Evolutionary conservation across 345 rosid genomes (phyloP), one percentile per base, ranked within the genome.

Genomic region (Syzygium aromaticum): DNA sequence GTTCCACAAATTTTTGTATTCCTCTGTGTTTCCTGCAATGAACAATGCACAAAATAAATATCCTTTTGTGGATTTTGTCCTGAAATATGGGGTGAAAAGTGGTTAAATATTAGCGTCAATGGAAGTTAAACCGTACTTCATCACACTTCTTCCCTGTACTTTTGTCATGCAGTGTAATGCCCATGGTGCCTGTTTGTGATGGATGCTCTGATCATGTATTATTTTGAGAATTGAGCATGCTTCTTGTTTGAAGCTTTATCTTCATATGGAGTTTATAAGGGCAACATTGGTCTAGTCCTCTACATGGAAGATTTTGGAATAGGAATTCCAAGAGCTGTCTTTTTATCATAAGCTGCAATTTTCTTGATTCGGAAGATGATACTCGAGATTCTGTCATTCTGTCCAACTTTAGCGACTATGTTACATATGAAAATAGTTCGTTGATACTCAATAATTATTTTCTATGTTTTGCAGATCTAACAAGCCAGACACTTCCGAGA

Each of bases 401-500:
- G 49, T 19, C 49, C 27, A 54, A 54, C 59, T 54, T 54, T 54
- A 22, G 27, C 59, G 23, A 38, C 49, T 73, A 73, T 5, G 43
- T 73, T 10, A 73, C 46, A 38, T 7, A 40, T 73, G 49, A 73
- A 73, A 73, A 49, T 73, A 38, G 27, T 38, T 73, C 38, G 49
- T 38, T 19, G 38, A 19, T 19, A 11, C 49, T 22, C 38, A 49
- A 38, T 73, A 73, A 38, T 73, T 73, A 33, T 73, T 38, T 30
- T 33, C 52, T 85, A 43, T 49, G 51, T 27, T 59, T 43, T 89
- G 92, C 94, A 95, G 98, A 89, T 86, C 89, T 33, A 92, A 89
- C 89, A 88, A 90, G 85, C 90, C 87, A 1, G 92, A 93, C 38
- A 89, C 87, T 87, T 84, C 89, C 11, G 95, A 94, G 88, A 92